These are phyloP conservation scores for Omphalotus guepiniiformis DNA, from an alignment of 768 basidiomycete species.

Conservation along the genomic window DNA sequence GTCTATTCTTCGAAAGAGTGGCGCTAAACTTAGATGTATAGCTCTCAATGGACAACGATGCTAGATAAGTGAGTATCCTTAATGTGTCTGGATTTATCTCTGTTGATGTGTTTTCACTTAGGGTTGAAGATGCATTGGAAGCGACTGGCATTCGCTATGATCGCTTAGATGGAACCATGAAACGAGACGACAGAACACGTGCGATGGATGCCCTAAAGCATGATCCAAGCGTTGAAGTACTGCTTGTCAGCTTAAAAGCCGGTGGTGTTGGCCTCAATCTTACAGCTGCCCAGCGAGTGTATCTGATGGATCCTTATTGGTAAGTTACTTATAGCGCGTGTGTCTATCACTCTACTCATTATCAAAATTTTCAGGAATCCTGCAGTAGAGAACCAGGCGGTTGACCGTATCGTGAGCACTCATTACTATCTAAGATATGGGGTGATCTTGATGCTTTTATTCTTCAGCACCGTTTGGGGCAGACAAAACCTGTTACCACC, in stretches of 20 bases:
- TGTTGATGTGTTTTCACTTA: conserved; percentile 22
- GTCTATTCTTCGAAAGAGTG: not conserved
- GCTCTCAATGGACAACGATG: conserved; percentile 95
- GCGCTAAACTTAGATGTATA: conserved; percentile 23
- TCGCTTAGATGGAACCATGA: conserved; percentile 97
- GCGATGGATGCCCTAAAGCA: conserved; percentile 92
- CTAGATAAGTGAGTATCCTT: conserved; percentile 68
- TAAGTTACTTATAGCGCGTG: conserved; percentile 24
- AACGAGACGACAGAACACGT: conserved; percentile 84
- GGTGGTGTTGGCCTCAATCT: conserved; percentile 97
- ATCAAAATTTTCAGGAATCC: conserved; percentile 69
- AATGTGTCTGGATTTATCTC: not conserved
- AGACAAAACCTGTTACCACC: conserved; percentile 86
- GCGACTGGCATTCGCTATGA: conserved; percentile 81
- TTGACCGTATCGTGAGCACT: conserved; percentile 86
- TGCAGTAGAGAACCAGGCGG: conserved; percentile 95
- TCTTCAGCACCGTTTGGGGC: conserved; percentile 88
- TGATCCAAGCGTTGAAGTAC: conserved; percentile 88
- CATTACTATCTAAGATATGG: too few relatives aligned
- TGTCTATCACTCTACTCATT: conserved; percentile 7
- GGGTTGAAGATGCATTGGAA: conserved; percentile 87
- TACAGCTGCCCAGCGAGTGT: conserved; percentile 90
- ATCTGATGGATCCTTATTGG: conserved; percentile 98
- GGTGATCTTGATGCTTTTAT: conserved; percentile 4
- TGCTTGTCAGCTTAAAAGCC: conserved; percentile 93